These are phyloP conservation scores for Endocarpon pusillum DNA, from an alignment of 495 filamentous ascomycete genomes.

Conservation along the genomic window DNA sequence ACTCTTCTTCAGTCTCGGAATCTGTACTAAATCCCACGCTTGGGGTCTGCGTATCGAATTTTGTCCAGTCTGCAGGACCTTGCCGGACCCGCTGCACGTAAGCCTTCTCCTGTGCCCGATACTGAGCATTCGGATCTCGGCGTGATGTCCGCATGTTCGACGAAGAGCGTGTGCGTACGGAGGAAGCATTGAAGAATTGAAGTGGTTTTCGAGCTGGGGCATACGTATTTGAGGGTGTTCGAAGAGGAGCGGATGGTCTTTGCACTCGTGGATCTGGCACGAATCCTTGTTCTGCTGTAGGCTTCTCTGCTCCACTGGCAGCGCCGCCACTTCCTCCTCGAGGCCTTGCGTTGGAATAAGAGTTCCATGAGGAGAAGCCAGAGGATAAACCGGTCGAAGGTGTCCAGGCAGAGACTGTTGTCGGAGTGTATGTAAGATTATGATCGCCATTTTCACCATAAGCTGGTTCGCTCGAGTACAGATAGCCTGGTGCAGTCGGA, in stretches of 20 bases:
- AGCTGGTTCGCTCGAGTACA: no score
- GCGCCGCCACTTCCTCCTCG: slow-evolving; percentile 12
- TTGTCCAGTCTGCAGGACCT: slow-evolving; percentile 44
- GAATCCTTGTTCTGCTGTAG: slow-evolving; percentile 10
- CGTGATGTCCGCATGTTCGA: slow-evolving; percentile 32
- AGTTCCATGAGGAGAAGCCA: slow-evolving; percentile 11
- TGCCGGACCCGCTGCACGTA: slow-evolving; percentile 65
- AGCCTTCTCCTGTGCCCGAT: slow-evolving; percentile 63
- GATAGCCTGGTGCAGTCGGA: no score
- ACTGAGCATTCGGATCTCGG: slow-evolving; percentile 62
- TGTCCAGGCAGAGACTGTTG: slow-evolving; percentile 12
- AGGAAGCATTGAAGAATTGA: slow-evolving; percentile 37
- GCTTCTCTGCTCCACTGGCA: slow-evolving; percentile 12
- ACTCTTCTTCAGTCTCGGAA: slow-evolving; percentile 80
- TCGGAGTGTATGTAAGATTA: no score
- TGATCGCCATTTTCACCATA: no score
- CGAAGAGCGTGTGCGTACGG: slow-evolving; percentile 33
- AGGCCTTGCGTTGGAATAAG: slow-evolving; percentile 10
- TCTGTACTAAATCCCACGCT: slow-evolving; percentile 49
- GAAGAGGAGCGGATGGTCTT: slow-evolving; percentile 40
- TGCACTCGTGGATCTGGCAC: slow-evolving; percentile 25
- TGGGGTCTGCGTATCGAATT: slow-evolving; percentile 51
- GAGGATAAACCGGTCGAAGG: slow-evolving; percentile 15
- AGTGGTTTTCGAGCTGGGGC: slow-evolving; percentile 56
- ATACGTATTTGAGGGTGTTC: slow-evolving; percentile 57